Evolutionary conservation across 2,329 filamentous ascomycete genomes (phyloP), one percentile per base, ranked within the genome.

Genomic region (Fusarium veterinarium): DNA sequence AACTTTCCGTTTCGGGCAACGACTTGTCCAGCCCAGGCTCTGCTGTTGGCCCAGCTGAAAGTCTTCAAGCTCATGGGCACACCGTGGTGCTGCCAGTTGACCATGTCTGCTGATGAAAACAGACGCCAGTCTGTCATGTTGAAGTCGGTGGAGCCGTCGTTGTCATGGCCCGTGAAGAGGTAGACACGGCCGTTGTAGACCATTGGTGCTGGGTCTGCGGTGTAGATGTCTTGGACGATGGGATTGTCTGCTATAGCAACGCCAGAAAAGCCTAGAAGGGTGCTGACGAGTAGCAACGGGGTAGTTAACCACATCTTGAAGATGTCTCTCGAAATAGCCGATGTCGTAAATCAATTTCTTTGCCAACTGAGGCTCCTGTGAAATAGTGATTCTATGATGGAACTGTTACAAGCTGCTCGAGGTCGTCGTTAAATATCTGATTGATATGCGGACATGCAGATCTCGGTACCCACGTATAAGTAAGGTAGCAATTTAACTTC

Each of bases 191-290:
- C 71, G 52, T 80, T 79, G 55, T 81, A 76, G 10, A 83, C 79
- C n/a, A 83, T 62, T 3, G 81, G 82, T 8, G 80, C 82, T 31
- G 81, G 81, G 37, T 83, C 82, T 14, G 80, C 81, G 8, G 82
- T 82, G 65, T 82, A 83, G 53, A 82, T n/a, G 3, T 46, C 46
- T n/a, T 67, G 61, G 5, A 66, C 51, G 5, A 66, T 31, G 5
- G 64, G 64, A 19, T 67, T 67, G 17, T 67, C 64, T 20, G 61
- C 64, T 14, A 42, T 17, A 20, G 19, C 61, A 5, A 66, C 4
- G 1, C 46, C 37, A 0, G 61, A 31, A 2, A 44, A 19, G 4
- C 44, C 37, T 5, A 67, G 2, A 3, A 67, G 28, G 2, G 38
- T 49, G 8, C 38, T 45, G 8, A 35, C 16, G 8, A 67, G 30